A percentile compares a stretch with the other conserved stretches of the same genome.
Evolutionary conservation across 2,329 filamentous ascomycete genomes (phyloP).

Genomic region (Alternaria alternata): DNA sequence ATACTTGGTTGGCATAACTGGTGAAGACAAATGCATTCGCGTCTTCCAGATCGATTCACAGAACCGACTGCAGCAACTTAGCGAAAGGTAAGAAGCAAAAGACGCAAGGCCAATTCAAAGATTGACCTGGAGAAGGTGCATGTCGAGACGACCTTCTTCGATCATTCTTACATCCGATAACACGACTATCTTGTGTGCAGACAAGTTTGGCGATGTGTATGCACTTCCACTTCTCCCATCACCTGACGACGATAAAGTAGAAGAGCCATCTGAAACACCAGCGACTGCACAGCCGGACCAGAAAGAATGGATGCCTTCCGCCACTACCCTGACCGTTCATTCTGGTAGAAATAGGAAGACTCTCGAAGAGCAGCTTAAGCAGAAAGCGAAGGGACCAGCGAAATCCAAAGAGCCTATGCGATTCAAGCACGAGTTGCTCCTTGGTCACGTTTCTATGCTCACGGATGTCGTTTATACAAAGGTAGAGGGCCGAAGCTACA

Average conservation of each 20-base stretch:
- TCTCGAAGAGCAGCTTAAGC: slow-evolving; percentile 64
- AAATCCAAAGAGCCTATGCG: slow-evolving; percentile 59
- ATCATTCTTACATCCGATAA: slow-evolving; percentile 74
- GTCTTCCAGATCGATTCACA: slow-evolving; percentile 75
- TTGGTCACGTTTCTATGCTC: slow-evolving; percentile 95
- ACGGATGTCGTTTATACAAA: slow-evolving; percentile 73
- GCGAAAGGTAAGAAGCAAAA: slow-evolving; percentile 67
- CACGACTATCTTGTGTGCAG: slow-evolving; percentile 78
- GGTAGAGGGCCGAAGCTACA: slow-evolving; percentile 63
- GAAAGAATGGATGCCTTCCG: slow-evolving; percentile 60
- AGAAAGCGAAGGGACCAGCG: slow-evolving; percentile 50
- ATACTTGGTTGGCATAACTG: slow-evolving; percentile 79
- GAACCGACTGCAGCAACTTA: slow-evolving; percentile 71
- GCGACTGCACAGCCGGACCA: slow-evolving; percentile 29
- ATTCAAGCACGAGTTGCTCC: slow-evolving; percentile 79
- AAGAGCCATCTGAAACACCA: slow-evolving; percentile 30
- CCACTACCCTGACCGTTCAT: slow-evolving; percentile 67
- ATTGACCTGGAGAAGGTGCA: slow-evolving; percentile 63
- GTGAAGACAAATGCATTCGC: slow-evolving; percentile 90
- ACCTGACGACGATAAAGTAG: slow-evolving; percentile 38
- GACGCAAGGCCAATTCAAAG: background rate
- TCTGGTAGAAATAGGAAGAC: slow-evolving; percentile 67
- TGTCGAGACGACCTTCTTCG: slow-evolving; percentile 89
- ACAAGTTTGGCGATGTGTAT: slow-evolving; percentile 98
- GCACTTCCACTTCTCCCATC: slow-evolving; percentile 73